Evolutionary conservation across 352 stramenopile species (phyloP).

Genomic region (Detonula confervacea): DNA sequence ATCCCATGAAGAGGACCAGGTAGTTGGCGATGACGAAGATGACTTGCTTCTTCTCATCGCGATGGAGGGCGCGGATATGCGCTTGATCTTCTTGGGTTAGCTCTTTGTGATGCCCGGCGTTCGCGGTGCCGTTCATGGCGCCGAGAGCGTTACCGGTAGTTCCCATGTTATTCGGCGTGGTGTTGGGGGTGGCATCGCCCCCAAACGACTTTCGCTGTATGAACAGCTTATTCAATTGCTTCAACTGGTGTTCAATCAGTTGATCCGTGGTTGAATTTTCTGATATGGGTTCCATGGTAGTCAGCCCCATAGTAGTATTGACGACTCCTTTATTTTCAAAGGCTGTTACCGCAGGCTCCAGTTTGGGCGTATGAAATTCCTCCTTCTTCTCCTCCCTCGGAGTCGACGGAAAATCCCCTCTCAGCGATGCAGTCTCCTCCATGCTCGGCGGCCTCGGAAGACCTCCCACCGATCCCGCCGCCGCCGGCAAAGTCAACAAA

Average conservation of each 20-base stretch:
- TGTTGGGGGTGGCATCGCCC: neutral
- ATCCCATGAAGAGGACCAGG: conserved; percentile 78
- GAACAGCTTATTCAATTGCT: conserved; percentile 59
- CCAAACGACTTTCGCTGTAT: neutral
- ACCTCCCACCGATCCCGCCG: neutral
- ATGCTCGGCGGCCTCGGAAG: neutral
- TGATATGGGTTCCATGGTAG: neutral
- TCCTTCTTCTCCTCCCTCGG: conserved; percentile 6
- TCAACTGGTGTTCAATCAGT: conserved; percentile 53
- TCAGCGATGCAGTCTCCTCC: neutral
- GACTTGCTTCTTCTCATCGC: conserved; percentile 78
- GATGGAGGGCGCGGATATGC: conserved; percentile 18
- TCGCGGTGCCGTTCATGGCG: neutral
- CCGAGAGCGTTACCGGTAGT: neutral
- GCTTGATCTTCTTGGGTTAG: conserved; percentile 14
- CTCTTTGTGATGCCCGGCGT: neutral
- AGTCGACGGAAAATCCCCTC: neutral
- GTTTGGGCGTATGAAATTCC: neutral
- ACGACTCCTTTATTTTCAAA: neutral
- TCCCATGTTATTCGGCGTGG: no score
- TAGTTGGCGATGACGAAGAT: conserved; percentile 83
- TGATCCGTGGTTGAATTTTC: conserved; percentile 28
- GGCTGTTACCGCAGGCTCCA: neutral
- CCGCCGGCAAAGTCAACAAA: no score
- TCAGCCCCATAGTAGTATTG: neutral